Percentiles rank a stretch among this genome's conserved stretches.
phyloP scores from a whole-genome alignment of 345 rosid genomes.

The Viola odorata region DNA sequence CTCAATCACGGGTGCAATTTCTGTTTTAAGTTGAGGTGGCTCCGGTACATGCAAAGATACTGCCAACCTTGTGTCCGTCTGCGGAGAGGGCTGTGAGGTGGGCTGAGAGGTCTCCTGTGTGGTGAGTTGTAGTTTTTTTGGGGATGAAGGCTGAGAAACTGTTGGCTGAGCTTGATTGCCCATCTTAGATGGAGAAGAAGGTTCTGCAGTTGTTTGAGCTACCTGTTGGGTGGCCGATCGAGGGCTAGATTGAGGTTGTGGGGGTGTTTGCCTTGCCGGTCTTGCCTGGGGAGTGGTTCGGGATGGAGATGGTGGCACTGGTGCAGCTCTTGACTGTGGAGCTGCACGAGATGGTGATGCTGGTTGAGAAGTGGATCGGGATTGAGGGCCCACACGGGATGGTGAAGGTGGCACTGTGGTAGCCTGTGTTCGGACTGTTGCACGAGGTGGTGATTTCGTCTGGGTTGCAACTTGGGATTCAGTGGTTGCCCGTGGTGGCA shows the following conservation, averaged over 20 bases:
- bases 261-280: slow-evolving; percentile 14
- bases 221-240: slow-evolving; percentile 17
- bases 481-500: slow-evolving; percentile 7
- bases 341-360: slow-evolving; percentile 28
- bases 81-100: slow-evolving; percentile 13
- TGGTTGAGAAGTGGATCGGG: slow-evolving; percentile 11
- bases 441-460: slow-evolving; percentile 23
- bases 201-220: slow-evolving; percentile 18
- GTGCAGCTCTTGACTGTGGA: slow-evolving; percentile 17
- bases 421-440: slow-evolving; percentile 11
- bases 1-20: slow-evolving; percentile 10
- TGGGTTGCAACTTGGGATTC: slow-evolving; percentile 13
- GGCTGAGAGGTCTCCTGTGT: slow-evolving; percentile 12
- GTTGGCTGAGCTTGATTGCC: slow-evolving; percentile 14
- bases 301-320: slow-evolving; percentile 16
- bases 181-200: slow-evolving; percentile 31
- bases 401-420: slow-evolving; percentile 21
- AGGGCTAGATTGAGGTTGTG: slow-evolving; percentile 22
- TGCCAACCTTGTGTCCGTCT: slow-evolving; percentile 6
- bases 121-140: slow-evolving; percentile 16
- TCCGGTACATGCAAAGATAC: slow-evolving; percentile 7
- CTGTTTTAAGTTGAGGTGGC: slow-evolving; percentile 21
- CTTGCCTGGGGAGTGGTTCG: slow-evolving; percentile 10
- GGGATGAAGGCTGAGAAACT: slow-evolving; percentile 16
- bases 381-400: slow-evolving; percentile 5